phyloP scores from a whole-genome alignment of 2,329 filamentous ascomycete species.

The Penicillium hordei region DNA sequence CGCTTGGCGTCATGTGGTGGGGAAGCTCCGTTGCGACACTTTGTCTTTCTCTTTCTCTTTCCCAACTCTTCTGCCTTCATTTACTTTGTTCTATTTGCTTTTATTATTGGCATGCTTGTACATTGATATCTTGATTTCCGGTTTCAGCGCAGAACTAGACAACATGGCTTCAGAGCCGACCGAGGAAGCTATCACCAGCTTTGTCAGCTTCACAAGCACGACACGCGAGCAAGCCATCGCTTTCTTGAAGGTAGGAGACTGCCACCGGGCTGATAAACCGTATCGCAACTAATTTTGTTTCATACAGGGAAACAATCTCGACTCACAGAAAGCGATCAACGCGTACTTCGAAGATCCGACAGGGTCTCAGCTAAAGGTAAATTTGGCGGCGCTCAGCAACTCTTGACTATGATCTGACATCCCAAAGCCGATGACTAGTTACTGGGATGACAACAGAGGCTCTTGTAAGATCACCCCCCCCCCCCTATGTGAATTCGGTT shows the following conservation, averaged over 20 bases:
- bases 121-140: neutral
- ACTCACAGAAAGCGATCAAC: constrained; percentile 49
- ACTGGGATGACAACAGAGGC: constrained; percentile 28
- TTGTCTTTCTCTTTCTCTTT: neutral
- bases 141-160: neutral
- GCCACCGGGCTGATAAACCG: neutral
- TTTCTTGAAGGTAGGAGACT: constrained; percentile 40
- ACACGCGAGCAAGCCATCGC: constrained; percentile 41
- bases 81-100: constrained; percentile 1
- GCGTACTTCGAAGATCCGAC: constrained; percentile 49
- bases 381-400: neutral
- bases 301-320: constrained; percentile 45
- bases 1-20: constrained; percentile 31
- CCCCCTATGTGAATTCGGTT: neutral
- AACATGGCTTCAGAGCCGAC: constrained; percentile 40
- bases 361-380: constrained; percentile 35
- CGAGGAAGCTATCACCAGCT: constrained; percentile 43
- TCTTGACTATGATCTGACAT: constrained; percentile 9
- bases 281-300: constrained; percentile 13
- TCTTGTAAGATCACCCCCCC: constrained; percentile 25
- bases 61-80: neutral
- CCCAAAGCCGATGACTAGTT: constrained; percentile 17
- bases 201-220: constrained; percentile 44
- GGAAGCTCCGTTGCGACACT: constrained; percentile 21
- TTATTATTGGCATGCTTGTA: neutral